Base-by-base conservation (phyloP, 768 basidiomycete genomes). In the Mycena leptocephala region DNA sequence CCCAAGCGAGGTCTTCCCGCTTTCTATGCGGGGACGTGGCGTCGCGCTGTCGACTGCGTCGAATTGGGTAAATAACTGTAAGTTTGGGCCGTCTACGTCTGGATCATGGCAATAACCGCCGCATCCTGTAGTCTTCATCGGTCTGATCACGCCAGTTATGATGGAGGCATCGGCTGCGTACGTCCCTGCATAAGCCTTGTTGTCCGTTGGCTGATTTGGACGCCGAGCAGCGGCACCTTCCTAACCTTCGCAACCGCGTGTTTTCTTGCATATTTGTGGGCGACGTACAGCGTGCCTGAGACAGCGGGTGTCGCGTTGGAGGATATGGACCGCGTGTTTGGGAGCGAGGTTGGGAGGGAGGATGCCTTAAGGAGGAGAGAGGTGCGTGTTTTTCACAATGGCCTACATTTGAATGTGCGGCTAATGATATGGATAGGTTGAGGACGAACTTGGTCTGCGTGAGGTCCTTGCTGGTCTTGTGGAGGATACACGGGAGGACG, bases 1-100 rank as follows among this genome's bases (percentile, higher is more conserved):
- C 10, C 94, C 96, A 0, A 93, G 91, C 76, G 96, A 97, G 83
- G 92, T 97, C 2, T 96, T 96, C 80, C 92, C 96, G 1, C 85
- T 95, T 0, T 93, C 94, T 3, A 89, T 95, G 85, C 88, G 96
- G 76, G 93, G 94, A 78, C 93, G 93, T 81, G 96, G 96, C 61
- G 96, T 97, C 6, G 92, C 95, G 28, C 80, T 97, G 26, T 93
- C 95, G 24, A 96, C 96, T 2, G 94, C 95, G 3, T 95, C 94
- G n/a, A 95, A 95, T 78, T 96, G 95, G 95, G 79, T 91, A 30
- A 96, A 96, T 80, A 96, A 96, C 73, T 96, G 93, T 93, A 63
- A 2, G 89, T 83, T 18, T 68, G 56, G 20, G 1, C 41, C 46
- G 22, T 16, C 20, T 18, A 20, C 26, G 18, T 63, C 6, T 55